Evolutionary conservation across 2,329 filamentous ascomycete genomes (phyloP), one percentile per base, ranked within the genome.

Genomic region (Tolypocladium guangdongense): DNA sequence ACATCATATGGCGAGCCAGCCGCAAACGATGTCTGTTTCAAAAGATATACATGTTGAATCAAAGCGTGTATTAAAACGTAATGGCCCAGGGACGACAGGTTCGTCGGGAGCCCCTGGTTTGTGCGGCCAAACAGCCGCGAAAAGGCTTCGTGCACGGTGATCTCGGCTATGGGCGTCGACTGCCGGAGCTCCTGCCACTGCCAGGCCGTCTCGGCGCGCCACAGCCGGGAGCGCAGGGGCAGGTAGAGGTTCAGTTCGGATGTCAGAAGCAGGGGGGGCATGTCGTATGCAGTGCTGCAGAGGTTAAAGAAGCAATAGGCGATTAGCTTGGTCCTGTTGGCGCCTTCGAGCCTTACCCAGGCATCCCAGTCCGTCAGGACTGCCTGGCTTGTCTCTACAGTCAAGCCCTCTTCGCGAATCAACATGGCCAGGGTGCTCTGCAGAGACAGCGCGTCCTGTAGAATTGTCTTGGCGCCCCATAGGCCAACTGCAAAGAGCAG

Each of bases 41-140:
- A 66, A 38, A 88, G 73, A 63, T 84, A 88, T 18, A 89, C 83
- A 56, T 88, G 84, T 60, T 89, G 86, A 12, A 88, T 77, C 27
- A 90, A 65, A 4, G 84, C 84, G 61, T 88, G 84, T 3, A 89
- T 84, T 36, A 90, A 72, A 8, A 87, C 78, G 58, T 89, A 88
- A 60, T 86, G 86, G 1, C 84, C 86, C 7, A 87, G 67, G 0
- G 82, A 81, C 0, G 80, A 81, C 53, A 81, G 71, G 46, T 76
- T 74, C 0, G 73, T 67, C 1, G 75, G 74, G 1, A 78, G 70
- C 0, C 70, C 71, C 56, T 78, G 74, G 1, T 72, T 69, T 3
- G 73, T 68, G 37, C 81, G 75, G 30, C 78, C 73, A 37, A 85
- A 73, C 0, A 84, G 68, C 41, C 77, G 70, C 6, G 74, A 73